Conservation (phyloP, 1,284 basidiomycete genomes). For the Ganoderma sp. region DNA sequence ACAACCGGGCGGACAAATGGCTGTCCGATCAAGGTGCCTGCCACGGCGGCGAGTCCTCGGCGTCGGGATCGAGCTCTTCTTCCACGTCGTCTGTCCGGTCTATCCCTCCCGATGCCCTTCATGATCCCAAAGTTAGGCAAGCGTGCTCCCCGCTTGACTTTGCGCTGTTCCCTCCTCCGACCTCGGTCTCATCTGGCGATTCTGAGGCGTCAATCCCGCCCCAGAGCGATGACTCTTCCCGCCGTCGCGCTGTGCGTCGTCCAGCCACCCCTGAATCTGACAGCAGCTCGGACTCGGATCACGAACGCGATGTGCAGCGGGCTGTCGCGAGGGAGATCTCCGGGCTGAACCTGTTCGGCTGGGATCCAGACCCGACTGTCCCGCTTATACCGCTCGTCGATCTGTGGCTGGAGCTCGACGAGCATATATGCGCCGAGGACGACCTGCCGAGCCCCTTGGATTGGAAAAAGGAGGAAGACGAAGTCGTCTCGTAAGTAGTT, state of each 20-base stretch:
- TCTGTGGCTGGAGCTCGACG: slow-evolving; percentile 21
- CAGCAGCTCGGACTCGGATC: background rate
- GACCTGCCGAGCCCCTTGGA: slow-evolving; percentile 19
- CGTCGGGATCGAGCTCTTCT: background rate
- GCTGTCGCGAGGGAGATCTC: background rate
- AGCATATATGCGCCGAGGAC: slow-evolving; percentile 11
- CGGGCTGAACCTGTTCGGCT: slow-evolving; percentile 3
- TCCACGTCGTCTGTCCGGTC: background rate
- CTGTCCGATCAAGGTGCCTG: background rate
- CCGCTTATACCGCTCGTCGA: slow-evolving; percentile 23
- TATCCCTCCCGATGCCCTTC: background rate
- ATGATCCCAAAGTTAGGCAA: background rate
- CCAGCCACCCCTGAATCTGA: background rate
- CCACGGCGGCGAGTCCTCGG: background rate
- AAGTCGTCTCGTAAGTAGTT: background rate
- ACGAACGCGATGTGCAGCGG: background rate
- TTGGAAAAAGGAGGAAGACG: background rate
- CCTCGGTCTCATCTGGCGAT: background rate
- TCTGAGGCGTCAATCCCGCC: background rate
- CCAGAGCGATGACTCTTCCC: background rate
- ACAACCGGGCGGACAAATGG: background rate
- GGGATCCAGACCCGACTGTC: slow-evolving; percentile 9
- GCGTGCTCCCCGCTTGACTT: background rate
- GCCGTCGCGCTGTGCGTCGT: background rate
- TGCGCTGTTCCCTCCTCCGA: background rate